These are phyloP conservation scores for Didymella exigua DNA, from an alignment of 2,329 filamentous ascomycete species.

Conservation along the genomic window DNA sequence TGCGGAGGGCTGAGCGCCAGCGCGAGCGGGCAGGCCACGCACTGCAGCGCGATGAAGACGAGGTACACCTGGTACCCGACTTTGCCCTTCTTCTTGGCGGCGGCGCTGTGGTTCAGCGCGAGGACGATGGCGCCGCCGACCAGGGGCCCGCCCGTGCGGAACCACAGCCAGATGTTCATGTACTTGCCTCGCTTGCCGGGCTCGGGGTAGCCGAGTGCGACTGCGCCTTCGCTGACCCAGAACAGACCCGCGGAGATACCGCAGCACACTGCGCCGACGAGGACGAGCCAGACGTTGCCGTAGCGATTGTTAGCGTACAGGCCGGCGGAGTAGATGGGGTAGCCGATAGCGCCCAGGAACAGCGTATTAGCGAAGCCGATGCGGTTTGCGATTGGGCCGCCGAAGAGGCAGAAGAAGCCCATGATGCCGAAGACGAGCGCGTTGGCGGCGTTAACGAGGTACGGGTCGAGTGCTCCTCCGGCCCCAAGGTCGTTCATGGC, in stretches of 20 bases:
- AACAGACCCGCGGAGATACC: conserved; percentile 58
- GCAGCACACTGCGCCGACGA: conserved; percentile 56
- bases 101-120: conserved; percentile 49
- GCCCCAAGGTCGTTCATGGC: conserved; percentile 62
- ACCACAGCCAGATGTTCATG: conserved; percentile 58
- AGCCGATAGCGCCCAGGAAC: conserved; percentile 54
- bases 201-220: conserved; percentile 58
- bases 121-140: conserved; percentile 56
- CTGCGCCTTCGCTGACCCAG: conserved; percentile 59
- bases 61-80: conserved; percentile 50
- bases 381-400: conserved; percentile 56
- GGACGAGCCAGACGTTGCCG: conserved; percentile 59
- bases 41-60: conserved; percentile 52
- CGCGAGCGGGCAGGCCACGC: conserved; percentile 46
- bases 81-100: conserved; percentile 40
- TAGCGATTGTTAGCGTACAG: conserved; percentile 59
- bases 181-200: conserved; percentile 55
- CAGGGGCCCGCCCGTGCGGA: conserved; percentile 57
- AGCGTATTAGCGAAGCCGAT: conserved; percentile 57
- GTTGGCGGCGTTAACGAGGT: conserved; percentile 60
- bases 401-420: conserved; percentile 56
- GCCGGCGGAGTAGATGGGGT: conserved; percentile 52
- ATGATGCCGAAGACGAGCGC: conserved; percentile 57
- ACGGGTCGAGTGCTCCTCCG: conserved; percentile 59
- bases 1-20: conserved; percentile 49